phyloP scores from a whole-genome alignment of 106 monocot species.

The Allium cepa region DNA sequence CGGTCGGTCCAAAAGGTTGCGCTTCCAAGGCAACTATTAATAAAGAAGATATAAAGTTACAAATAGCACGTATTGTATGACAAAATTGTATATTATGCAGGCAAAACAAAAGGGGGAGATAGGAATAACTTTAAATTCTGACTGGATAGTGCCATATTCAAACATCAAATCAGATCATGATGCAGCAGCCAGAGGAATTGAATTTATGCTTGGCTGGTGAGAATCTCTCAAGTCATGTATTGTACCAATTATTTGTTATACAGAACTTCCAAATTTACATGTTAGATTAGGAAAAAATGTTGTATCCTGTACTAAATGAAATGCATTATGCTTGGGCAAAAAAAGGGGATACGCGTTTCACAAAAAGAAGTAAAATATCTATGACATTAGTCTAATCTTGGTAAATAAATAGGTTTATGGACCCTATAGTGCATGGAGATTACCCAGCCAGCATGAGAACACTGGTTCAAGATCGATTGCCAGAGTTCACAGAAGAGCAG shows the following conservation, averaged over 20 bases:
- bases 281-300: too few relatives aligned
- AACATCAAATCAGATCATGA: slow-evolving; percentile 16
- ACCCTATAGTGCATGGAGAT: slow-evolving; percentile 46
- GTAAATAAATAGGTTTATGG: slow-evolving; percentile 41
- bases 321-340: neutral
- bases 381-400: too few relatives aligned
- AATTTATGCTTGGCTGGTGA: slow-evolving; percentile 66
- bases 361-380: too few relatives aligned
- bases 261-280: too few relatives aligned
- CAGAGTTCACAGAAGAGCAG: slow-evolving; percentile 34
- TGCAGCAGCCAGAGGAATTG: slow-evolving; percentile 28
- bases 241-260: too few relatives aligned
- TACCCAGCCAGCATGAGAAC: slow-evolving; percentile 49
- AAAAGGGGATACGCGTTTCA: too few relatives aligned
- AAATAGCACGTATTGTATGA: too few relatives aligned
- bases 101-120: slow-evolving; percentile 41
- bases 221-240: neutral
- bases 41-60: too few relatives aligned
- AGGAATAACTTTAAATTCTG: slow-evolving; percentile 34
- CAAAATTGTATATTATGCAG: slow-evolving; percentile 14
- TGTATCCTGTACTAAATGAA: neutral
- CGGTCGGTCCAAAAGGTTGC: too few relatives aligned
- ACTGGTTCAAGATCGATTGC: slow-evolving; percentile 42
- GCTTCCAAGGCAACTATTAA: too few relatives aligned
- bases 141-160: slow-evolving; percentile 37